A percentile compares a stretch with the other conserved stretches of the same genome.
phyloP scores from a whole-genome alignment of 1,284 basidiomycete genomes.

The Coriolopsis trogii region DNA sequence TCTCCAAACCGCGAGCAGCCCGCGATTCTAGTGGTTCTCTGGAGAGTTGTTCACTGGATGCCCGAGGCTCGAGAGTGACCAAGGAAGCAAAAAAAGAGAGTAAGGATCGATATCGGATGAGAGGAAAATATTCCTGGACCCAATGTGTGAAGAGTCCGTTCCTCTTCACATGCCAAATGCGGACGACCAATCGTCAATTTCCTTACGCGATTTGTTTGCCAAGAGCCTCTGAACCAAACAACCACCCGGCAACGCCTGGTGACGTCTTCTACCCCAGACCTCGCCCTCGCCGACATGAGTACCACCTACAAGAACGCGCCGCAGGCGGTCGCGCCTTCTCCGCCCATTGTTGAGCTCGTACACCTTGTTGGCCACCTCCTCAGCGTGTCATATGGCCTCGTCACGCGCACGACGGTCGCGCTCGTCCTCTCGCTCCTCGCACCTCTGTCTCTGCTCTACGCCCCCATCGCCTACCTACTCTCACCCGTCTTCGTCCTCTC shows the following conservation, averaged over 20 bases:
- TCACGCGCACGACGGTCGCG: constrained; percentile 11
- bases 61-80: not conserved
- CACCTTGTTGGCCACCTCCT: constrained; percentile 16
- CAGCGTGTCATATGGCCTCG: constrained; percentile 15
- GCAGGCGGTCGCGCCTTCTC: constrained; percentile 4
- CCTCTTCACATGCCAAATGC: not conserved
- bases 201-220: constrained; percentile 15
- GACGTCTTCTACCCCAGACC: not conserved
- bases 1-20: no score
- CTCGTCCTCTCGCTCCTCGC: constrained; percentile 23
- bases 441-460: constrained; percentile 37
- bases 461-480: constrained; percentile 48
- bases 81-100: not conserved
- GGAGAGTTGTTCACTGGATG: no score
- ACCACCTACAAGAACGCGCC: not conserved
- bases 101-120: not conserved
- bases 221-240: constrained; percentile 19
- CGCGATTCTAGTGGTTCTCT: no score
- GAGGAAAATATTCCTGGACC: not conserved
- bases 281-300: not conserved
- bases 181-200: constrained; percentile 10
- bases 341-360: constrained; percentile 27
- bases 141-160: not conserved
- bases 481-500: constrained; percentile 50
- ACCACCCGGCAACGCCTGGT: not conserved